Evolutionary conservation across 2,329 filamentous ascomycete genomes (phyloP), one percentile per base, ranked within the genome.

Genomic region (Trichoderma koningiopsis): DNA sequence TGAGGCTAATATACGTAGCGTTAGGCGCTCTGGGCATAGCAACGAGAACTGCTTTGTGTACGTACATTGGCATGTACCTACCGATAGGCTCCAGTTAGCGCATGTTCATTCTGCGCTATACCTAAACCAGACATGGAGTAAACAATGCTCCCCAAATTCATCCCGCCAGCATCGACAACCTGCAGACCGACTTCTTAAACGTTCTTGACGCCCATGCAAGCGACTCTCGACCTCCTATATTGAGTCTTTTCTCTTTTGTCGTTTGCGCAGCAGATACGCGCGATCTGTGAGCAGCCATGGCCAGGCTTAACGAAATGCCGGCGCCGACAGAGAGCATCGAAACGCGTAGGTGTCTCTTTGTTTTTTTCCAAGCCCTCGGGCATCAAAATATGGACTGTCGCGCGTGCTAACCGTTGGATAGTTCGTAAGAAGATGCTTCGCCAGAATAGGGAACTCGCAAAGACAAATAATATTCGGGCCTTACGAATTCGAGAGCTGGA

Each of bases 391-490:
- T 58, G 71, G 65, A 64, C 52, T 49, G 22, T 27, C 58, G 37
- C 56, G 49, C 43, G 47, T 68, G 57, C 66, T 68, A 60, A 70
- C 52, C 10, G 24, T 5, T 11, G 72, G 60, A 74, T n/a, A 94
- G 92, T 95, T 70, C 92, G 92, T 78, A 88, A 91, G 76, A 90
- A 91, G 77, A 93, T 94, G 77, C 83, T 94, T 75, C 88, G 92
- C 67, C 93, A 96, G 78, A 96, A 96, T 78, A 88, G 92, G 80
- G 92, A 96, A 76, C 91, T 96, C 72, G 92, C 92, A 72, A 89
- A 90, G 77, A 88, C 86, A 75, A 96, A 96, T 81, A 93, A 92
- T 29, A 86, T 87, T 62, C 91, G 94, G 78, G 92, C 91, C 37
- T 84, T 93, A 37, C 90, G 91, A 73, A 94, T 96, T 74, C 89